Conservation (phyloP, 2,329 filamentous ascomycete species). For the Atkinsonella texensis region DNA sequence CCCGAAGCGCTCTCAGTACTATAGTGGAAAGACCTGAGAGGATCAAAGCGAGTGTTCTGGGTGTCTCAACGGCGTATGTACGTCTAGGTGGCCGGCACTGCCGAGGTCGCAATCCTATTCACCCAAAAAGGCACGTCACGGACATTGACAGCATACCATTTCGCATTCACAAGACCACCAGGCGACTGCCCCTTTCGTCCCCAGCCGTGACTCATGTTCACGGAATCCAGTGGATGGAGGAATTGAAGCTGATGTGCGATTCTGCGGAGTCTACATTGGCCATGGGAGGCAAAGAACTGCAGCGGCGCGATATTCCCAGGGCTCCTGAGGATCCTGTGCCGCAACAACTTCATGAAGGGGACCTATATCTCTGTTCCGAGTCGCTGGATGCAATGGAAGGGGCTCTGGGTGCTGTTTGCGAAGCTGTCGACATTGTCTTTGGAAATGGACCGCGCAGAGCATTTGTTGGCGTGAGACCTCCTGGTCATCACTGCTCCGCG, state of each 20-base stretch:
- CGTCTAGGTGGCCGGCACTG: slow-evolving; percentile 72
- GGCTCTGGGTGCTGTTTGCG: slow-evolving; percentile 82
- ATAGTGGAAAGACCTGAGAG: slow-evolving; percentile 93
- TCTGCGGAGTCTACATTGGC: slow-evolving; percentile 68
- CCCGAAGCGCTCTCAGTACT: slow-evolving; percentile 55
- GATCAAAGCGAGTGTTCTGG: slow-evolving; percentile 71
- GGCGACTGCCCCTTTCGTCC: slow-evolving; percentile 59
- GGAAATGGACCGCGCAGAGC: slow-evolving; percentile 54
- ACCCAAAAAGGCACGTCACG: slow-evolving; percentile 45
- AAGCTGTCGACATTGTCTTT: slow-evolving; percentile 83
- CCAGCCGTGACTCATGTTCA: slow-evolving; percentile 82
- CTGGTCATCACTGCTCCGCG: slow-evolving; percentile 89
- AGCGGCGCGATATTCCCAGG: slow-evolving; percentile 51
- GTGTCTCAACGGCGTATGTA: slow-evolving; percentile 79
- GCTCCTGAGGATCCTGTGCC: slow-evolving; percentile 31
- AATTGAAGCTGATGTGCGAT: slow-evolving; percentile 75
- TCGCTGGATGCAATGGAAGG: slow-evolving; percentile 83
- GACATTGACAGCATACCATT: slow-evolving; percentile 58
- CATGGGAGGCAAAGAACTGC: slow-evolving; percentile 64
- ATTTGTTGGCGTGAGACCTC: slow-evolving; percentile 86
- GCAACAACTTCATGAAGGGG: slow-evolving; percentile 67
- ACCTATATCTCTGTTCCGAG: slow-evolving; percentile 80
- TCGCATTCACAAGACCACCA: slow-evolving; percentile 67
- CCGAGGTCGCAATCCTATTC: slow-evolving; percentile 55
- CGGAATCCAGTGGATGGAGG: slow-evolving; percentile 85